Base-by-base conservation (phyloP, 2,329 filamentous ascomycete species). In the Rhynchosporium secalis region DNA sequence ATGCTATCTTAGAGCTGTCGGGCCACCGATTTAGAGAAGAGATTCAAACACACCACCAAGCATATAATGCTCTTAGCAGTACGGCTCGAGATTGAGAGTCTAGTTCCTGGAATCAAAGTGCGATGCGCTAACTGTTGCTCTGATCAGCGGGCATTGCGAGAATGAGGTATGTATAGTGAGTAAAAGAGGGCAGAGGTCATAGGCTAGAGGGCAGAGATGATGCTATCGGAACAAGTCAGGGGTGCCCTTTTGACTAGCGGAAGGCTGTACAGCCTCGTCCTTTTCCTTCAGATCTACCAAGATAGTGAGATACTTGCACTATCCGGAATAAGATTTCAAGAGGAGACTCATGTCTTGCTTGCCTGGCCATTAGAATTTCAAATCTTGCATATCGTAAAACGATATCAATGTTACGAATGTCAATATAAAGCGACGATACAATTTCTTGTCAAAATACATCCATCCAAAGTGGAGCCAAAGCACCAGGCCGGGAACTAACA, bases 211-310 rank as follows among this genome's bases (percentile, higher is more conserved):
- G 20, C 48, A 36, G 4, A 5, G 1, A n/a, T 8, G 41, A 43
- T 43, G 41, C 41, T 13, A 46, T 36, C 33, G 33, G 33, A 36
- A 36, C 6, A 36, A 36, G 33, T 5, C 33, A 36, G 33, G 9
- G 33, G 33, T 20, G 20, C 20, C 20, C 20, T 1, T 20, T 20
- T 20, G 20, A 20, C 33, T 36, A 36, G 33, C 9, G 33, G 36
- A 54, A 54, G 51, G 51, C 51, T 54, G 51, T 5, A 8, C 51
- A 54, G 51, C 51, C 51, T 54, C 9, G 51, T 41, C 51, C 33
- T 36, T 10, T 5, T 36, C 33, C 33, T 36, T 10, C 33, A 36
- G 9, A 36, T 36, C 5, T 36, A 20, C 45, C n/a, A 26, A 26
- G 13, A 45, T 4, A 15, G 41, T 20, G 20, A 20, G 20, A 20